phyloP scores from a whole-genome alignment of 2,329 filamentous ascomycete species.

The Tricladium varicosporioides region DNA sequence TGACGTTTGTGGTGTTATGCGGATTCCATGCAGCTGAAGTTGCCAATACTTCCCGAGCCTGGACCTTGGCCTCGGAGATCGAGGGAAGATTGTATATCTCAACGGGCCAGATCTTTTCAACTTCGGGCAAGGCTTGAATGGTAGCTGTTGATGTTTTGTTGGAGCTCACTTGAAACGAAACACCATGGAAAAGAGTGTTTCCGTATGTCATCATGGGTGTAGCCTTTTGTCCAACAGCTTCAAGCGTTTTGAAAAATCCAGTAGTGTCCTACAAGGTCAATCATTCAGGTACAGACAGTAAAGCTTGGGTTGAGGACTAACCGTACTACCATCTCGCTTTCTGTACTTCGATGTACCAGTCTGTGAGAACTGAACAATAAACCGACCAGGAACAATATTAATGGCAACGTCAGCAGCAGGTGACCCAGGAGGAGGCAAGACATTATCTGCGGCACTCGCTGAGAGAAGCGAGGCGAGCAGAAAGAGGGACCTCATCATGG shows the following conservation, averaged over 20 bases:
- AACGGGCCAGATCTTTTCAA: constrained; percentile 3
- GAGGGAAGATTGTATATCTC: neutral
- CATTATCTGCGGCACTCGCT: constrained; percentile 1
- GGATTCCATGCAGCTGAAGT: neutral
- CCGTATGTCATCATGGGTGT: neutral
- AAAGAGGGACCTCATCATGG: neutral
- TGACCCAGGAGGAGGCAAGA: neutral
- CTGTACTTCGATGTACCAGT: neutral
- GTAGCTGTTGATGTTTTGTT: neutral
- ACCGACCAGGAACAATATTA: neutral
- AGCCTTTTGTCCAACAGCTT: neutral
- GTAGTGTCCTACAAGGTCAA: neutral
- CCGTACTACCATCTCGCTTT: neutral
- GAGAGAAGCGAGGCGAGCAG: neutral
- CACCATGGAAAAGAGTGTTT: neutral
- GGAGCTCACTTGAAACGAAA: neutral
- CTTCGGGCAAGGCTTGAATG: neutral
- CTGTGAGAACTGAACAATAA: neutral
- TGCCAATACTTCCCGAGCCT: neutral
- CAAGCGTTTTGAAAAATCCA: neutral
- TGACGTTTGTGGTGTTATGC: constrained; percentile 1
- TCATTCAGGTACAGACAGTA: neutral
- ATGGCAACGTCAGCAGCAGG: neutral
- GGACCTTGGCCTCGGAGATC: neutral
- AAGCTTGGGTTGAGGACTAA: neutral